These are phyloP conservation scores for Hypoxylon cercidicola DNA, from an alignment of 495 filamentous ascomycete genomes.

Conservation along the genomic window DNA sequence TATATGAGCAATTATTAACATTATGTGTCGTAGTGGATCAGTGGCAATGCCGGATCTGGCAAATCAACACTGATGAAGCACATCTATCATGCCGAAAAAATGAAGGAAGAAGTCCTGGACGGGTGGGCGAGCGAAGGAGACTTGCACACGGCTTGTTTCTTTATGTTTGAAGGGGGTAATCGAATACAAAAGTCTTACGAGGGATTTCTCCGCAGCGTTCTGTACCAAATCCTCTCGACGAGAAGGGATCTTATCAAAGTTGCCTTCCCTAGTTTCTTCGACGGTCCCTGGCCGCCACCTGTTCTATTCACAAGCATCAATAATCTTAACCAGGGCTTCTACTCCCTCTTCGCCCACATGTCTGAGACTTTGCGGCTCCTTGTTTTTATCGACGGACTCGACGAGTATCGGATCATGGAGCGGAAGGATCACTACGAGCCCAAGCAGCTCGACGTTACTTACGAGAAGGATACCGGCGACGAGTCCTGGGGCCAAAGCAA, in stretches of 20 bases:
- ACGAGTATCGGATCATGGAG: conserved; percentile 48
- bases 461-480: conserved; percentile 40
- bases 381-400: conserved; percentile 46
- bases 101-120: conserved; percentile 34
- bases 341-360: conserved; percentile 44
- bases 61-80: conserved; percentile 53
- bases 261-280: conserved; percentile 47
- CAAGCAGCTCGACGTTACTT: conserved; percentile 39
- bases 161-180: conserved; percentile 56
- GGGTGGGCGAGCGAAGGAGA: conserved; percentile 38
- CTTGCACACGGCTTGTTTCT: conserved; percentile 49
- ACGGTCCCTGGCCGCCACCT: conserved; percentile 42
- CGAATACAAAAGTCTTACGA: conserved; percentile 53
- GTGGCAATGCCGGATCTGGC: conserved; percentile 49
- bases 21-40: conserved; percentile 41
- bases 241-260: conserved; percentile 43
- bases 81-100: conserved; percentile 36
- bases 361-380: conserved; percentile 41
- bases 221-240: conserved; percentile 51
- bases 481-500: conserved; percentile 47
- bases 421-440: conserved; percentile 46
- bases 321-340: conserved; percentile 47
- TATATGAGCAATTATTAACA: conserved; percentile 12
- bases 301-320: conserved; percentile 43
- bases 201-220: conserved; percentile 52